Evolutionary conservation across 1,139 yeast species (phyloP).

Genomic region (Magnusiomyces suaveolens): DNA sequence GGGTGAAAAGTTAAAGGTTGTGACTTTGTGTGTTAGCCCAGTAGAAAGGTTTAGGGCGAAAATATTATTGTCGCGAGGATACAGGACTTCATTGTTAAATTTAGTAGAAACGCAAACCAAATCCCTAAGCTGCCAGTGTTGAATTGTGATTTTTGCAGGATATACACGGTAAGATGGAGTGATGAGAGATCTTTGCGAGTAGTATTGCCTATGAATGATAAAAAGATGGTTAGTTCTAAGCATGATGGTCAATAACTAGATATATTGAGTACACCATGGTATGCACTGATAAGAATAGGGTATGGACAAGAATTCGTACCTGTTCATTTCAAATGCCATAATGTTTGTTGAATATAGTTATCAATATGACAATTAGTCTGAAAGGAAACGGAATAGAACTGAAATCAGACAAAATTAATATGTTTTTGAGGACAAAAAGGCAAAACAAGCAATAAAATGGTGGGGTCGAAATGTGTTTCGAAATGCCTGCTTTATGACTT

Average conservation of each 20-base stretch:
- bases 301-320: no score
- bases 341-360: no score
- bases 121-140: slow-evolving; percentile 85
- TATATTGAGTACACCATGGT: not conserved
- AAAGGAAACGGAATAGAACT: no score
- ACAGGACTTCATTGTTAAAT: slow-evolving; percentile 36
- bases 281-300: not conserved
- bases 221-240: no score
- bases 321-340: not conserved
- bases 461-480: no score
- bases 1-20: slow-evolving; percentile 51
- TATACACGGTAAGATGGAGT: slow-evolving; percentile 19
- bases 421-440: no score
- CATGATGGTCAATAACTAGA: no score
- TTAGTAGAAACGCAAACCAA: slow-evolving; percentile 45
- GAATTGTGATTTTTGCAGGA: slow-evolving; percentile 19
- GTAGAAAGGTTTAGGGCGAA: slow-evolving; percentile 37
- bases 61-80: slow-evolving; percentile 42
- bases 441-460: no score
- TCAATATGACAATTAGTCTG: no score
- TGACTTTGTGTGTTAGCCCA: slow-evolving; percentile 32
- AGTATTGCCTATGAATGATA: not conserved
- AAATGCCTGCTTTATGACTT: no score
- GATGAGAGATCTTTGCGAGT: slow-evolving; percentile 17
- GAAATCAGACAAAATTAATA: no score